Conservation (phyloP, 441 rosid genomes). For the Brassica balearica region DNA sequence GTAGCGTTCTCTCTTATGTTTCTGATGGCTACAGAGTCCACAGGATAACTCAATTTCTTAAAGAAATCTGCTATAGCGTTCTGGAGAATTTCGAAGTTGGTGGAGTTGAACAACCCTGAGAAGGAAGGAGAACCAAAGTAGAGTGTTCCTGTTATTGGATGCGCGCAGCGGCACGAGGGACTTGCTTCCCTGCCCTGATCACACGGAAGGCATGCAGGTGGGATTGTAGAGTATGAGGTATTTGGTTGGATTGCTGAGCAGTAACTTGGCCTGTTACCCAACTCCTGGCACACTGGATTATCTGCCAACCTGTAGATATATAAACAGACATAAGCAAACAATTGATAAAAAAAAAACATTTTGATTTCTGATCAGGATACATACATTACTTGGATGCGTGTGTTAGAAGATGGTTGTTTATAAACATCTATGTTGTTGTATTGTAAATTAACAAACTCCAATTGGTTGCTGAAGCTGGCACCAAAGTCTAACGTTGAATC, state of each 20-base stretch:
- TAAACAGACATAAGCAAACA: neutral
- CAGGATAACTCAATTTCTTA: neutral
- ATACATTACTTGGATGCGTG: constrained; percentile 49
- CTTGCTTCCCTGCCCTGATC: neutral
- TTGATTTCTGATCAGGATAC: constrained; percentile 27
- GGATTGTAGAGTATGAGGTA: neutral
- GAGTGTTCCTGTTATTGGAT: neutral
- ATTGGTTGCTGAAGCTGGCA: constrained; percentile 46
- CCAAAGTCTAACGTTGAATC: constrained; percentile 62
- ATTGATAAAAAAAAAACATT: too few species aligned
- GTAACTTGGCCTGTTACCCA: neutral
- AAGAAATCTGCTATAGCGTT: neutral
- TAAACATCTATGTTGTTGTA: constrained; percentile 48
- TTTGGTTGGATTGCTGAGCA: neutral
- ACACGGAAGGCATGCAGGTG: neutral
- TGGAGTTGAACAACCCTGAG: neutral
- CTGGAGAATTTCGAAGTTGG: neutral
- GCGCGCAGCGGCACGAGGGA: neutral
- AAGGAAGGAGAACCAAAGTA: neutral
- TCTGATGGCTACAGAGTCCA: too few species aligned
- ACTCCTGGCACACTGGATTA: neutral
- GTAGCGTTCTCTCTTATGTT: too few species aligned
- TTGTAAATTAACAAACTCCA: constrained; percentile 61
- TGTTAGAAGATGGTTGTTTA: constrained; percentile 25
- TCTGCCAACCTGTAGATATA: neutral